phyloP scores from a whole-genome alignment of 768 basidiomycete species.

The Kwoniella heveanensis region DNA sequence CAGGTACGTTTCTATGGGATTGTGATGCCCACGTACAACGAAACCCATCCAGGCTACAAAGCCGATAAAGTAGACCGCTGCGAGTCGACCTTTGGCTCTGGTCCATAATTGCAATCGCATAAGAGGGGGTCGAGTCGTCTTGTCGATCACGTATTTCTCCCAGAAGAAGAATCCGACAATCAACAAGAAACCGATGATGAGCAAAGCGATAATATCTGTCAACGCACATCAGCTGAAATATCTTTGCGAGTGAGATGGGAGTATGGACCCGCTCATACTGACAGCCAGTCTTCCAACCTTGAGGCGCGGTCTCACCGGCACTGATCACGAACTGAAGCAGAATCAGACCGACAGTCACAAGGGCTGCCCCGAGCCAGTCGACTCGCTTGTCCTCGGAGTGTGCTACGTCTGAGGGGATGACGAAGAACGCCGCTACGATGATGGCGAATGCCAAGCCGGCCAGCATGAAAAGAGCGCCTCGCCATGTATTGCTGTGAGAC shows the following conservation, averaged over 20 bases:
- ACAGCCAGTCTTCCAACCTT: slow-evolving; percentile 68
- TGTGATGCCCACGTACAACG: slow-evolving; percentile 45
- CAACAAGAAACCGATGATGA: slow-evolving; percentile 69
- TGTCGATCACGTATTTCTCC: slow-evolving; percentile 66
- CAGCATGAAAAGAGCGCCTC: slow-evolving; percentile 67
- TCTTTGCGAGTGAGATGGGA: background rate
- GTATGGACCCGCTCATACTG: slow-evolving; percentile 43
- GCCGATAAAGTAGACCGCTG: slow-evolving; percentile 46
- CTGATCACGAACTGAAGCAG: slow-evolving; percentile 74
- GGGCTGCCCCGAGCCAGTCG: slow-evolving; percentile 75
- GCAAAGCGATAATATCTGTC: slow-evolving; percentile 70
- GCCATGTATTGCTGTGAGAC: slow-evolving; percentile 60
- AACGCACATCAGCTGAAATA: background rate
- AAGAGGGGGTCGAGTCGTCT: slow-evolving; percentile 47
- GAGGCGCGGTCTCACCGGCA: slow-evolving; percentile 65
- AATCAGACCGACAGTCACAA: slow-evolving; percentile 69
- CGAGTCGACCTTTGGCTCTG: slow-evolving; percentile 45
- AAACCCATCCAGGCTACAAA: slow-evolving; percentile 52
- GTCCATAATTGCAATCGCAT: slow-evolving; percentile 53
- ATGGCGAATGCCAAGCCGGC: slow-evolving; percentile 65
- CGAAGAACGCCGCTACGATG: slow-evolving; percentile 62
- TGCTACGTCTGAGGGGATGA: slow-evolving; percentile 65
- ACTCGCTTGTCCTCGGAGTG: slow-evolving; percentile 58
- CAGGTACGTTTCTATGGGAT: no score
- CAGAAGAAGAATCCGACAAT: slow-evolving; percentile 66